Base-by-base conservation (phyloP, 1,139 yeast genomes). In the Kurtzmaniella quercitrusa region DNA sequence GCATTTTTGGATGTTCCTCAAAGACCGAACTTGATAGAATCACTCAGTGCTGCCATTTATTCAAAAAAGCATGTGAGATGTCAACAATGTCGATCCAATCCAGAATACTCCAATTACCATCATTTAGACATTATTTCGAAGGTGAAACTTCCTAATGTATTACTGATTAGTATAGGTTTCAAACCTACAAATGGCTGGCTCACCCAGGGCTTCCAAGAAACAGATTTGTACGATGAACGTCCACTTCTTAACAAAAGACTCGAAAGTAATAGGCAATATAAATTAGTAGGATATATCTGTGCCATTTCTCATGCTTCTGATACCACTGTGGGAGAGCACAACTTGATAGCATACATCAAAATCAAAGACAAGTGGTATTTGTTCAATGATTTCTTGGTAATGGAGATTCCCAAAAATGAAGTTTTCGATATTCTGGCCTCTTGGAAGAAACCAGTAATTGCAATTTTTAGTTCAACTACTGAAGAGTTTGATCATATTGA, bases 331-430 rank as follows among this genome's bases (percentile, higher is more conserved):
- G 79, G 79, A 2, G 74, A 71, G 40, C 85, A 84, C 50, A 70
- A 69, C 54, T 62, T 84, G 45, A 83, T 86, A 0, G 73, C 89
- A 0, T 79, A 75, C 50, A 71, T 80, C 6, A 74, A 75, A 44
- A 68, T 80, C n/a, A 67, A 62, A 14, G 73, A 70, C 42, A 71
- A 71, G 44, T 94, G 99, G 98, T 80, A 75, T 53, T 63, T 94
- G 55, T 90, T 94, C 61, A 94, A 94, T 58, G 98, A 94, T 62
- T 94, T 91, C 62, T 68, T 93, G 53, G 98, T 90, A n/a, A 78
- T 81, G 59, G 83, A 82, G 19, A 74, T 94, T 1, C 73, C 84
- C 1, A 87, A 83, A 50, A 90, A 84, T 43, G 90, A 83, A 41
- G 86, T 80, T 0, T 71, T 89, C 44, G 79, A 89, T 57, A 68